Conservation (phyloP, 2,329 filamentous ascomycete genomes). For the Fusarium falciforme region DNA sequence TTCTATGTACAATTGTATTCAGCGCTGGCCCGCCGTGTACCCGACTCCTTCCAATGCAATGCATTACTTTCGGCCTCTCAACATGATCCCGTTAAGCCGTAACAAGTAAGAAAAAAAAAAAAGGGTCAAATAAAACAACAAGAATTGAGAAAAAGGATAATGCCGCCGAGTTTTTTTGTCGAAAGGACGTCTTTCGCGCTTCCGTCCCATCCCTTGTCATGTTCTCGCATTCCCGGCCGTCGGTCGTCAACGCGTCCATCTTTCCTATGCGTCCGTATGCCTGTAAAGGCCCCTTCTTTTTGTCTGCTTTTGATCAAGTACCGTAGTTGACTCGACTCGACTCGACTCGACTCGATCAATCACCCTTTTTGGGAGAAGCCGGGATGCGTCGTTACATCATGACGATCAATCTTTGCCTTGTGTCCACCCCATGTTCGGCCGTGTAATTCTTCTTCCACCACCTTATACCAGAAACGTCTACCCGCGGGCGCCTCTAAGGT, state of each 20-base stretch:
- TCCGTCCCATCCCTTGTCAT: constrained; percentile 29
- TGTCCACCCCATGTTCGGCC: not conserved
- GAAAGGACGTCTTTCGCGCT: constrained; percentile 17
- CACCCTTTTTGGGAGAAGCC: not conserved
- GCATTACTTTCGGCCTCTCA: constrained; percentile 40
- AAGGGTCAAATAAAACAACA: constrained; percentile 9
- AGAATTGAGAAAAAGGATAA: constrained; percentile 18
- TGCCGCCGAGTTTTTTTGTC: constrained; percentile 33
- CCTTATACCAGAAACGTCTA: not conserved
- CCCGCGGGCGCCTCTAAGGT: not conserved
- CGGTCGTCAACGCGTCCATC: not conserved
- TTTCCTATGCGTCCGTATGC: not conserved
- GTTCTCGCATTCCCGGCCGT: constrained; percentile 11
- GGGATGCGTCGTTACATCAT: not conserved
- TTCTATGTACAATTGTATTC: constrained; percentile 44
- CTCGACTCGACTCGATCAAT: not conserved
- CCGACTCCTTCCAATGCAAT: constrained; percentile 46
- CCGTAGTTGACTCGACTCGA: not conserved
- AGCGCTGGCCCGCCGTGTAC: constrained; percentile 42
- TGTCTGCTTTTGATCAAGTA: not conserved
- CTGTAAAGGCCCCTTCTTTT: not conserved
- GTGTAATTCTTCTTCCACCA: constrained; percentile 5
- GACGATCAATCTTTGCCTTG: not conserved
- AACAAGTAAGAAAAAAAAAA: constrained; percentile 6
- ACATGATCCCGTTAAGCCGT: constrained; percentile 32